Evolutionary conservation across 2,329 filamentous ascomycete species (phyloP).

Genomic region (Penicillium sp.): DNA sequence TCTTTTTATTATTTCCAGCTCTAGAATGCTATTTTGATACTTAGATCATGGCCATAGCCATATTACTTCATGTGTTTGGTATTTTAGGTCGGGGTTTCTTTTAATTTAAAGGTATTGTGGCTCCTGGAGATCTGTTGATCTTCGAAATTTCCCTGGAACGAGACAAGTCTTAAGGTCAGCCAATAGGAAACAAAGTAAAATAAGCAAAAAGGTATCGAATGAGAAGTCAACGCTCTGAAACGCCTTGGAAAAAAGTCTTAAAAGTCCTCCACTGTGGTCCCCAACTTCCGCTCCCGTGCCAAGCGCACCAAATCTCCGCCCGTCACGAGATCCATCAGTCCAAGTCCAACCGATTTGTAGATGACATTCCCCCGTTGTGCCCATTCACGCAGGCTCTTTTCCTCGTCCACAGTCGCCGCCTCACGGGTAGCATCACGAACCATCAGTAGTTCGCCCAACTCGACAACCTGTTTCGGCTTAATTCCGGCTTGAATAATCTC

Average conservation of each 20-base stretch:
- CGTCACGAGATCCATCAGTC: constrained; percentile 66
- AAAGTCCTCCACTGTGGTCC: constrained; percentile 48
- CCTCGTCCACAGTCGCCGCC: constrained; percentile 33
- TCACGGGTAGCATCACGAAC: constrained; percentile 52
- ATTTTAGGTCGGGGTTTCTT: background rate
- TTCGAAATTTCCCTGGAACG: background rate
- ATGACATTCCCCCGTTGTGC: constrained; percentile 63
- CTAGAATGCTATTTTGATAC: background rate
- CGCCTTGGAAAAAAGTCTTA: constrained; percentile 15
- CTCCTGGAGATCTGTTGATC: constrained; percentile 7
- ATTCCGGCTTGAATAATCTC: constrained; percentile 80
- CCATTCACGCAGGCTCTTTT: constrained; percentile 55
- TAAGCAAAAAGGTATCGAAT: constrained; percentile 13
- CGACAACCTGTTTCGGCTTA: constrained; percentile 71
- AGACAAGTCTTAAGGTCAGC: background rate
- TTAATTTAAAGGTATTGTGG: background rate
- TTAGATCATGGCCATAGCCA: background rate
- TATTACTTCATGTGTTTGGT: background rate
- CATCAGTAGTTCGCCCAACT: constrained; percentile 78
- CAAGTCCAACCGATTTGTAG: constrained; percentile 67
- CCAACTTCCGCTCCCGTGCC: constrained; percentile 55
- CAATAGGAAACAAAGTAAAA: constrained; percentile 2
- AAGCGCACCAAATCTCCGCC: constrained; percentile 57
- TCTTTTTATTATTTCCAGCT: background rate
- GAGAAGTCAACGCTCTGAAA: background rate